These are phyloP conservation scores for Xylaria sp. DNA, from an alignment of 2,329 filamentous ascomycete genomes.

Conservation along the genomic window DNA sequence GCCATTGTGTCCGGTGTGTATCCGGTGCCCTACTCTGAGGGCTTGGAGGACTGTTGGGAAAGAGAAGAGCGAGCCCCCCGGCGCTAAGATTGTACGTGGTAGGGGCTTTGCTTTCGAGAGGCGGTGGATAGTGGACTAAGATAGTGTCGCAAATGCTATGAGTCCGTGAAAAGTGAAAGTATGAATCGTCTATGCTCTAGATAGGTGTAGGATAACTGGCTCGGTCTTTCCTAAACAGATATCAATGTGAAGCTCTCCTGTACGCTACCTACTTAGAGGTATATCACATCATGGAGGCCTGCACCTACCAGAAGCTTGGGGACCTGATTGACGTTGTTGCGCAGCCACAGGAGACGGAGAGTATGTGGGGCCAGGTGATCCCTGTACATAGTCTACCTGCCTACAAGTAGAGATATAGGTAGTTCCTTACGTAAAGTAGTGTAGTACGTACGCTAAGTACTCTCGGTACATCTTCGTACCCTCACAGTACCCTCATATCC, in stretches of 20 bases:
- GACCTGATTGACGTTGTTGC: slow-evolving; percentile 30
- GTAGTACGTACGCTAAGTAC: neutral
- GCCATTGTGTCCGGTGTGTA: slow-evolving; percentile 70
- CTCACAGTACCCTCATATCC: too few species aligned
- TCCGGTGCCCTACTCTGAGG: neutral
- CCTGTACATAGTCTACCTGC: neutral
- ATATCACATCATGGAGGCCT: neutral
- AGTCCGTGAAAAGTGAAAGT: neutral
- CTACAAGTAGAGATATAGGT: neutral
- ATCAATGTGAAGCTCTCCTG: slow-evolving; percentile 4
- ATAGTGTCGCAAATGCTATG: neutral
- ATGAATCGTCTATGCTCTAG: neutral
- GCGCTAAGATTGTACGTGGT: neutral
- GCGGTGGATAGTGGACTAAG: neutral
- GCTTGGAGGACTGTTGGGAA: slow-evolving; percentile 1
- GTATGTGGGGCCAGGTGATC: slow-evolving; percentile 8
- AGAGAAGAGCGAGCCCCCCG: neutral
- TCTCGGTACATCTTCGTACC: too few species aligned
- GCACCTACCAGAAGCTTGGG: slow-evolving; percentile 5
- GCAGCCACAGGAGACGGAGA: slow-evolving; percentile 34
- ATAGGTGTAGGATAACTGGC: slow-evolving; percentile 8
- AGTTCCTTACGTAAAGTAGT: neutral
- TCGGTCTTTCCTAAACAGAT: neutral
- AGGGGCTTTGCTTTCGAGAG: slow-evolving; percentile 16
- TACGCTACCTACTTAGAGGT: neutral